A percentile compares a stretch with the other conserved stretches of the same genome.
phyloP scores from a whole-genome alignment of 192 early-diverging fungal genomes.

The Backusella parvicylindrica region DNA sequence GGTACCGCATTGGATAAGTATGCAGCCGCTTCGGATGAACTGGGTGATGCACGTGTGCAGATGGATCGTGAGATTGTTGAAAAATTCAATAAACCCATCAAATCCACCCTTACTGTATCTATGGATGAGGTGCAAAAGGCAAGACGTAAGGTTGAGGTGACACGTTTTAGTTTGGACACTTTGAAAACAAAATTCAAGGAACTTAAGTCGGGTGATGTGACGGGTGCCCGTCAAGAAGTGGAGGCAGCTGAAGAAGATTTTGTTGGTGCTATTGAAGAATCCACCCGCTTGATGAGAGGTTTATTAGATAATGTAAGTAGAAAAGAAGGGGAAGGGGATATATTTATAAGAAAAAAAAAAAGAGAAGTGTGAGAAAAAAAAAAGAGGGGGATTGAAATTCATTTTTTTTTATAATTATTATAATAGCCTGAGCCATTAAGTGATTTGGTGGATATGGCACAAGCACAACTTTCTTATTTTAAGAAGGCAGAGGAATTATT shows the following conservation, averaged over 20 bases:
- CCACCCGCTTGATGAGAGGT: slow-evolving; percentile 85
- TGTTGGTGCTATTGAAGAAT: slow-evolving; percentile 87
- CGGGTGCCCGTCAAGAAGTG: slow-evolving; percentile 70
- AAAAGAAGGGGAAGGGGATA: background rate
- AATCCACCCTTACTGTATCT: slow-evolving; percentile 55
- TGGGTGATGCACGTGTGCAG: slow-evolving; percentile 70
- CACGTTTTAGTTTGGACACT: slow-evolving; percentile 79
- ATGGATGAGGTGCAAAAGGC: slow-evolving; percentile 83
- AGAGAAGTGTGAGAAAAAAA: background rate
- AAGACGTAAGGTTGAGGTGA: slow-evolving; percentile 71
- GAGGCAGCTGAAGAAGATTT: slow-evolving; percentile 88
- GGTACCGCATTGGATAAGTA: slow-evolving; percentile 84
- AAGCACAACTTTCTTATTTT: slow-evolving; percentile 79
- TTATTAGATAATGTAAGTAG: slow-evolving; percentile 68
- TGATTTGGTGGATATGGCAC: slow-evolving; percentile 76
- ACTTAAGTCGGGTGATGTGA: slow-evolving; percentile 60
- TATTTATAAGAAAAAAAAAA: background rate
- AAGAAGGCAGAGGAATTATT: slow-evolving; percentile 68
- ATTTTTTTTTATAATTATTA: slow-evolving; percentile 16
- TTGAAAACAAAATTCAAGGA: slow-evolving; percentile 71
- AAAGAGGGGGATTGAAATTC: background rate
- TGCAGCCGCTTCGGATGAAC: slow-evolving; percentile 72
- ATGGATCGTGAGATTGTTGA: slow-evolving; percentile 66
- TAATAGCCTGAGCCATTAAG: slow-evolving; percentile 63
- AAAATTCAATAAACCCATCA: slow-evolving; percentile 71